Conservation (phyloP, 768 basidiomycete species). For the Coprinopsis marcescibilis region DNA sequence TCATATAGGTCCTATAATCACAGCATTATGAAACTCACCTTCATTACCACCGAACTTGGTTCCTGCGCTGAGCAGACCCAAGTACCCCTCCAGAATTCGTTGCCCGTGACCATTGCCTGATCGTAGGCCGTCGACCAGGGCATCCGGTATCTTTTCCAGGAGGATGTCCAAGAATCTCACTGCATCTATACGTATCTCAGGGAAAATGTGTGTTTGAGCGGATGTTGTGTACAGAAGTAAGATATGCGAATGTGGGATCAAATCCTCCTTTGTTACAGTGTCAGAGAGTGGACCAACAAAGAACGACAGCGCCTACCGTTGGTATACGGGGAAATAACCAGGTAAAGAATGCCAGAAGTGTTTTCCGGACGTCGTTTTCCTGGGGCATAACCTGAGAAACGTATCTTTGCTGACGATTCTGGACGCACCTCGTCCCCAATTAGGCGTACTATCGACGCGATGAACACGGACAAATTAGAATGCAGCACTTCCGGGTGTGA, state of each 20-base stretch:
- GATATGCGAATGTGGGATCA: conserved; percentile 68
- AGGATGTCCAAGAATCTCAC: conserved; percentile 74
- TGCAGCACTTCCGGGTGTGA: conserved; percentile 51
- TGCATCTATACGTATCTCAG: conserved; percentile 89
- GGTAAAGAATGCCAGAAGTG: conserved; percentile 56
- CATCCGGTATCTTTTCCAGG: conserved; percentile 45
- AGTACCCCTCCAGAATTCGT: conserved; percentile 72
- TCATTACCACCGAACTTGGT: conserved; percentile 54
- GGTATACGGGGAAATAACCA: conserved; percentile 71
- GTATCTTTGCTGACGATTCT: not conserved
- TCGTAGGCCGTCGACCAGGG: conserved; percentile 50
- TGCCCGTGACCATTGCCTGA: conserved; percentile 46
- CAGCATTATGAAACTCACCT: conserved; percentile 29
- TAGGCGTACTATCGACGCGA: conserved; percentile 60
- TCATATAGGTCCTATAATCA: not conserved
- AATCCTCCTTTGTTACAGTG: conserved; percentile 44
- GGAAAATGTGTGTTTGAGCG: conserved; percentile 91
- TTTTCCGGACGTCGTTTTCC: conserved; percentile 78
- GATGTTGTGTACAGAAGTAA: conserved; percentile 85
- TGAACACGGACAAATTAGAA: conserved; percentile 45
- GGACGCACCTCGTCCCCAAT: conserved; percentile 74
- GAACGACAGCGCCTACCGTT: conserved; percentile 32
- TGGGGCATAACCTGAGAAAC: conserved; percentile 25
- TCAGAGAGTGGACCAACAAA: not conserved
- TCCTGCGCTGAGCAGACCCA: conserved; percentile 70